Evolutionary conservation across 129 eudicot genomes (phyloP).

Genomic region (carrot (Daucus carota)): DNA sequence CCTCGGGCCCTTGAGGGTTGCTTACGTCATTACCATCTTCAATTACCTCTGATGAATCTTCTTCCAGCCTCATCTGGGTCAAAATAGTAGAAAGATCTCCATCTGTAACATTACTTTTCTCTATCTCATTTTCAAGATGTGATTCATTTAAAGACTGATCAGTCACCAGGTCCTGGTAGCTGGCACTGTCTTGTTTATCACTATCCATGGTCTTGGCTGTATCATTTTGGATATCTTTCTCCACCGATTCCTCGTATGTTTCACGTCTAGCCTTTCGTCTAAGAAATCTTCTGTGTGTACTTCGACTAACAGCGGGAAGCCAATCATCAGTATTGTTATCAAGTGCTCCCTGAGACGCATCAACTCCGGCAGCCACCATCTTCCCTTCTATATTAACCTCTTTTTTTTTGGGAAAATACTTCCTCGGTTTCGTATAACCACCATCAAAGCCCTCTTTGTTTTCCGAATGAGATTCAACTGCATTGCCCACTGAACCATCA

Average conservation of each 20-base stretch:
- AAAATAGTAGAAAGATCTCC: constrained; percentile 50
- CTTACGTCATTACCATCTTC: constrained; percentile 13
- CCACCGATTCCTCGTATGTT: constrained; percentile 37
- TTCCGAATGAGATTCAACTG: constrained; percentile 29
- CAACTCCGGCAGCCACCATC: constrained; percentile 80
- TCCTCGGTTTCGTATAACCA: constrained; percentile 28
- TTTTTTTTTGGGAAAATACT: constrained; percentile 50
- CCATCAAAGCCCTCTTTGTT: constrained; percentile 26
- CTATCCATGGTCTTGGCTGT: constrained; percentile 19
- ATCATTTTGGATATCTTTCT: constrained; percentile 21
- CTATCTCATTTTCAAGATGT: constrained; percentile 18
- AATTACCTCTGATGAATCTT: constrained; percentile 22
- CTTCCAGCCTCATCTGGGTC: constrained; percentile 67
- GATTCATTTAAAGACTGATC: constrained; percentile 30
- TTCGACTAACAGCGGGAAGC: constrained; percentile 93
- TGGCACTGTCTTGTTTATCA: constrained; percentile 30
- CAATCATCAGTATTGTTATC: constrained; percentile 66
- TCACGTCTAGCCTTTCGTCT: constrained; percentile 91
- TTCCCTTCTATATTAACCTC: constrained; percentile 67
- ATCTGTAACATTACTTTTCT: constrained; percentile 17
- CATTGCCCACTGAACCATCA: constrained; percentile 42
- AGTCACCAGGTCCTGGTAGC: constrained; percentile 32
- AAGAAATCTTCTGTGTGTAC: constrained; percentile 80
- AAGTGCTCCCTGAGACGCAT: constrained; percentile 79
- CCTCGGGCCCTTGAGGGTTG: constrained; percentile 10